These are phyloP conservation scores for Kazachstania taianensis DNA, from an alignment of 805 yeast species.

Conservation along the genomic window DNA sequence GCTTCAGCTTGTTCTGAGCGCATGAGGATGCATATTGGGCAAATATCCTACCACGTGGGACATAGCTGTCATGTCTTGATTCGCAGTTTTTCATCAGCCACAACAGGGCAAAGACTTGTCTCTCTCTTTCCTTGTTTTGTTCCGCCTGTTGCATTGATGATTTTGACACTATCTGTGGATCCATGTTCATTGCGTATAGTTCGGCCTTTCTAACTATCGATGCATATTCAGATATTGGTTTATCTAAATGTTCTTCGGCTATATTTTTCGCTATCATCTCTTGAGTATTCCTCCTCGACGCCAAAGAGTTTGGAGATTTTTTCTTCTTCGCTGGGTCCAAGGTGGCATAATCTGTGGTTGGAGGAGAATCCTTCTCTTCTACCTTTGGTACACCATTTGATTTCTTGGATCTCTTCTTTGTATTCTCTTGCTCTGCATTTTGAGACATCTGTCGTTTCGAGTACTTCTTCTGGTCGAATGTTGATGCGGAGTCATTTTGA, in stretches of 20 bases:
- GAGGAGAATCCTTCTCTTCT: constrained; percentile 2
- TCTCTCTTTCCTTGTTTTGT: constrained; percentile 43
- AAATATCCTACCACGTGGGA: constrained; percentile 58
- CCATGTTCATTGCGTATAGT: constrained; percentile 23
- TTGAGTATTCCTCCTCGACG: constrained; percentile 10
- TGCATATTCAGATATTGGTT: constrained; percentile 37
- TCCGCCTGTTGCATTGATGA: constrained; percentile 25
- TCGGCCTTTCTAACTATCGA: constrained; percentile 37
- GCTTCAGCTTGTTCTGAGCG: constrained; percentile 41
- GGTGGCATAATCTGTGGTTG: not conserved
- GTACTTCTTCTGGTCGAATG: no score
- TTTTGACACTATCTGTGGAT: constrained; percentile 22
- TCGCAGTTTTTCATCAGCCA: constrained; percentile 65
- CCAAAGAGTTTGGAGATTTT: constrained; percentile 6
- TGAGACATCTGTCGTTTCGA: no score
- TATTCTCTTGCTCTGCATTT: no score
- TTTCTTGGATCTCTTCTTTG: not conserved
- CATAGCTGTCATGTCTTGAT: constrained; percentile 38
- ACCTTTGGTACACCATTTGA: not conserved
- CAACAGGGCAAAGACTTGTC: constrained; percentile 73
- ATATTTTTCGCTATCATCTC: constrained; percentile 25
- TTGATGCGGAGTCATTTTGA: no score
- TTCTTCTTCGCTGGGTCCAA: not conserved
- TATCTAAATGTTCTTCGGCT: constrained; percentile 24
- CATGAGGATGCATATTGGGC: constrained; percentile 55